These are phyloP conservation scores for Simplicillium sp. DNA, from an alignment of 2,329 filamentous ascomycete species.

Conservation along the genomic window DNA sequence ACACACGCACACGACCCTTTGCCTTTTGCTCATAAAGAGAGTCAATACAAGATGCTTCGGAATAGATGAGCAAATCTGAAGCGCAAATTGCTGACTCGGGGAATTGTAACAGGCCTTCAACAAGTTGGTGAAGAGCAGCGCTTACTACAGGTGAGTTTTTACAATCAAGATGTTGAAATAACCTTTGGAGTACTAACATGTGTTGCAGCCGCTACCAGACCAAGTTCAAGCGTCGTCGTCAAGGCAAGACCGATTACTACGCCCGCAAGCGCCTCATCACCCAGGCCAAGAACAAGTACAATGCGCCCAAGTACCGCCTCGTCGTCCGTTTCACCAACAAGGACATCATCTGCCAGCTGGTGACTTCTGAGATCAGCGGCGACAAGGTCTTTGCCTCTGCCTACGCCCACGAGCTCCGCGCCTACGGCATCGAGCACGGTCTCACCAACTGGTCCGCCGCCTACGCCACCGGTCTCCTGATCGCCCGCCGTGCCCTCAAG, in stretches of 20 bases:
- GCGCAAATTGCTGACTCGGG: slow-evolving; percentile 99
- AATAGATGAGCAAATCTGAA: slow-evolving; percentile 64
- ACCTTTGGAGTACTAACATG: slow-evolving; percentile 17
- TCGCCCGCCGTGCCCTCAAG: slow-evolving; percentile 92
- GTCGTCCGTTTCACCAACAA: slow-evolving; percentile 99
- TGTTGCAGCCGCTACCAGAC: slow-evolving; percentile 85
- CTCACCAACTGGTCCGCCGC: slow-evolving; percentile 99
- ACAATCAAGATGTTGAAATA: too few relatives aligned
- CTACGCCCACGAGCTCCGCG: slow-evolving; percentile 95
- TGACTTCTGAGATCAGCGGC: slow-evolving; percentile 90
- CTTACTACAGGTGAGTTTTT: slow-evolving; percentile 90
- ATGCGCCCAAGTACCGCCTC: slow-evolving; percentile 98
- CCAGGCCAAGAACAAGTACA: slow-evolving; percentile 99
- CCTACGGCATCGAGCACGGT: slow-evolving; percentile 96
- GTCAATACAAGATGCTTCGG: slow-evolving; percentile 99
- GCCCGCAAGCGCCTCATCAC: slow-evolving; percentile 98
- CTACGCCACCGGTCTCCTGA: slow-evolving; percentile 91
- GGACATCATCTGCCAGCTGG: slow-evolving; percentile 97
- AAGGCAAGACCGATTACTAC: slow-evolving; percentile 99
- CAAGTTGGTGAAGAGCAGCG: slow-evolving; percentile 94
- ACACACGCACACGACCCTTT: slow-evolving; percentile 7
- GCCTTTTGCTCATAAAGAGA: slow-evolving; percentile 37
- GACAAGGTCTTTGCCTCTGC: slow-evolving; percentile 93
- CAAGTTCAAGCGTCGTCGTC: slow-evolving; percentile 96
- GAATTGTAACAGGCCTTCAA: slow-evolving; percentile 65